Base-by-base conservation (phyloP, 768 basidiomycete genomes). In the Termitomyces sp. region DNA sequence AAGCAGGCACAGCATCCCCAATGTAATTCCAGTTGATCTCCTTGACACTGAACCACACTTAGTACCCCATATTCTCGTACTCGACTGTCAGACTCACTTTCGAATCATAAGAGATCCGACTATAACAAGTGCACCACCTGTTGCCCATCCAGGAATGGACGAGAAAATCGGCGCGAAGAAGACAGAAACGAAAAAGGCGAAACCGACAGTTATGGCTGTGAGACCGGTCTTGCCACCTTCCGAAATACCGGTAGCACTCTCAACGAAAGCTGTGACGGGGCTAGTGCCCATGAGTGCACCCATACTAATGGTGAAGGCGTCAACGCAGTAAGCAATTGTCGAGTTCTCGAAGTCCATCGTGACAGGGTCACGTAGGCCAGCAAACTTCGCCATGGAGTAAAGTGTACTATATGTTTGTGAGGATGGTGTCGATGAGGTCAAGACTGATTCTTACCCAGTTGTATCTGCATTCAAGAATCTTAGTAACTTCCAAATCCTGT, bases 91-190 rank as follows among this genome's bases (percentile, higher is more conserved):
- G n/a, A 73, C 80, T 22, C 59, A 85, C 84, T 91, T 92, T 67
- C 88, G 81, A 70, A 91, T 89, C 92, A 94, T 94, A 64, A 92
- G 76, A 16, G 87, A 88, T n/a, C 92, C 92, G 12, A 91, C 91
- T 55, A 94, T 87, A 43, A 90, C 82, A 36, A 94, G 75, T 0
- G 91, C 90, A 56, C 92, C 87, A 14, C 92, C 92, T 1, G 92
- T 94, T 4, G 92, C 91, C 90, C 90, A 94, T 0, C 86, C 64
- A 0, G 92, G 92, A 52, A 94, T 91, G 12, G 88, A 90, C 10
- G 90, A 90, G 62, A 94, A 92, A 64, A 94, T 86, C 6, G 92
- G 92, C 18, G 92, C 82, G 65, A 94, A 94, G 79, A 94, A 94
- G 55, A 94, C 77, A 3, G 83, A 89, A 46, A 94, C 71, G 68